Conservation (phyloP, 352 stramenopile genomes). For the Globisporangium camurandrum region DNA sequence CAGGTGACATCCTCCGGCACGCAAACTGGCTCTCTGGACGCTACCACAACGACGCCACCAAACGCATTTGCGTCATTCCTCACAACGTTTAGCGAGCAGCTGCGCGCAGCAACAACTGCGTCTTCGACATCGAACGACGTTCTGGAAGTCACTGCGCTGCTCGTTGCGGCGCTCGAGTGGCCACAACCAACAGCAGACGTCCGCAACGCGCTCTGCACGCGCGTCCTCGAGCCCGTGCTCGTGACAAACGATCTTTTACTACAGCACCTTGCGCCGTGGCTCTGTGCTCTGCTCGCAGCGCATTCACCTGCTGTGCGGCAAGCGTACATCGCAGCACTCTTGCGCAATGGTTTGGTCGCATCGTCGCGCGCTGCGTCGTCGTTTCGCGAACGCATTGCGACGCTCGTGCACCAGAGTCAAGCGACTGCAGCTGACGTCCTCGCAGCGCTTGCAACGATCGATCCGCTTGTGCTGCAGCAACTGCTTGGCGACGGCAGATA, state of each 20-base stretch:
- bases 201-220: not conserved
- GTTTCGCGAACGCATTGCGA: slow-evolving; percentile 29
- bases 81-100: slow-evolving; percentile 1
- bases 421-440: slow-evolving; percentile 12
- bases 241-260: slow-evolving; percentile 1
- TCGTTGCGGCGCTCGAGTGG: slow-evolving; percentile 4
- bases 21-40: no score
- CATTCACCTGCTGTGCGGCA: slow-evolving; percentile 15
- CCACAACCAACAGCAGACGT: not conserved
- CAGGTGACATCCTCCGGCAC: no score
- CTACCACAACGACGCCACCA: not conserved
- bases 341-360: slow-evolving; percentile 26
- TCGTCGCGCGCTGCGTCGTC: slow-evolving; percentile 28
- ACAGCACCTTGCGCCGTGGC: slow-evolving; percentile 9
- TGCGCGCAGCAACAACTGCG: not conserved
- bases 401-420: slow-evolving; percentile 19
- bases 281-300: slow-evolving; percentile 7
- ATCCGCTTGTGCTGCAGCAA: slow-evolving; percentile 22
- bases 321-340: slow-evolving; percentile 22
- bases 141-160: slow-evolving; percentile 2
- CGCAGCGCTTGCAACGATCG: slow-evolving; percentile 17
- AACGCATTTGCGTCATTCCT: slow-evolving; percentile 24
- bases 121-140: slow-evolving; percentile 7
- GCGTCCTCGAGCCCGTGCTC: slow-evolving; percentile 2
- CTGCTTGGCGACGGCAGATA: no score